Base-by-base conservation (phyloP, 2,329 filamentous ascomycete genomes). In the Aspergillus sojae region DNA sequence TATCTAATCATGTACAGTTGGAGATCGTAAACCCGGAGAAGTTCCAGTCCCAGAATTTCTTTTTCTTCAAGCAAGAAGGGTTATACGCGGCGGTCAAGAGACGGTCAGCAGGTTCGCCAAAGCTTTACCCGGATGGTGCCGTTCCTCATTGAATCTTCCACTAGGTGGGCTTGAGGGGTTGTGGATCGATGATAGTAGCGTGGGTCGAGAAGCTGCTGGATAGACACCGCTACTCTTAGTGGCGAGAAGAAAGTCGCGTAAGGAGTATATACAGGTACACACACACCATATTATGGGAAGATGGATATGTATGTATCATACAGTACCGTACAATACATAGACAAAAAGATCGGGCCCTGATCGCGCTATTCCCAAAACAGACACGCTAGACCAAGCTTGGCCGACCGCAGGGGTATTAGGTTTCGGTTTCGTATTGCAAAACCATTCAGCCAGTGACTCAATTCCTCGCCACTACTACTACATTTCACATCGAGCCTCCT, bases 31-130 rank as follows among this genome's bases (percentile, higher is more conserved):
- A 23, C 1, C 32, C 52, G 5, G 52, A 39, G 52, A 19, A 55
- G 21, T 55, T 55, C 9, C 52, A 55, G 34, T 19, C 52, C 6
- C 32, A 55, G 21, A 55, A 55, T n/a, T 39, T 55, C 3, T 36
- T 54, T 36, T 55, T 55, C 32, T 55, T 55, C 34, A 55, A 55
- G 26, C 52, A 55, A 36, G 32, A 55, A 39, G 52, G 52, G 11
- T 11, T 55, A 55, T 26, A 39, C 39, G 52, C 34, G 32, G 23
- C 32, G 3, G 21, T 41, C 32, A 55, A 55, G 52, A 55, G 34
- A 39, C 52, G 21, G 19, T 46, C 43, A 4, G 34, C 34, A 36
- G 16, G 34, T 16, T 36, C 34, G 14, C 34, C 34, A 36, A 14
- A 36, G 34, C 34, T 36, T 16, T 36, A 36, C 14, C 12, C 34